Evolutionary conservation across 495 filamentous ascomycete species (phyloP), one percentile per base, ranked within the genome.

Genomic region (Penicillium paradoxum): DNA sequence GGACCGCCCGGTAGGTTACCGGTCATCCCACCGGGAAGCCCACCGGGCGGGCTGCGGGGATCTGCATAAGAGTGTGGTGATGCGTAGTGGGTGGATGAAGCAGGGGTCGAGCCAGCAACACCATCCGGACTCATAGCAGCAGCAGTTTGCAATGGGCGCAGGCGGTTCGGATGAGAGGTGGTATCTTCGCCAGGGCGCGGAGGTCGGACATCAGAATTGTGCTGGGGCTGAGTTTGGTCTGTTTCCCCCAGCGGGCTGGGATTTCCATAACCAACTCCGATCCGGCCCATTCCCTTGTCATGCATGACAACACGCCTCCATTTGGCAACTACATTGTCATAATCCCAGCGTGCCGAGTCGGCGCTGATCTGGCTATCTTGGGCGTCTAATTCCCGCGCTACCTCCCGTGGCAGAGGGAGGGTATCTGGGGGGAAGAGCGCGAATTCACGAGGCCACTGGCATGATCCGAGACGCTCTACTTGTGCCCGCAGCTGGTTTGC

Each of bases 371-470:
- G 63, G 45, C 71, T 70, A 15, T 71, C 63, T 27, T 70, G 59
- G 9, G 61, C 50, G 52, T 73, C 71, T 5, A 76, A 52, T 40
- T 78, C 75, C 19, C 68, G 64, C 13, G 72, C 62, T 10, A 78
- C 66, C 14, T 78, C 74, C 0, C 73, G 62, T 14, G 78, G 66
- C 1, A 93, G 53, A 3, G 81, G 82, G 4, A 90, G 66, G 1
- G 78, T 86, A 25, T 80, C 71, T 0, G 88, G 83, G 0, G 82
- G 79, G 29, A 79, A 73, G n/a, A 86, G 72, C 19, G 79, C 79
- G 60, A 87, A 88, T 57, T 91, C 87, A 6, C 83, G 75, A 7
- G 86, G 85, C 61, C 87, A 83, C 59, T 90, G 83, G 47, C 82
- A 78, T 17, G 80, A 76, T 37, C 78, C 83, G 4, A 91, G 69